Evolutionary conservation across 805 yeast genomes (phyloP).

Genomic region (Deakozyma indianensis): DNA sequence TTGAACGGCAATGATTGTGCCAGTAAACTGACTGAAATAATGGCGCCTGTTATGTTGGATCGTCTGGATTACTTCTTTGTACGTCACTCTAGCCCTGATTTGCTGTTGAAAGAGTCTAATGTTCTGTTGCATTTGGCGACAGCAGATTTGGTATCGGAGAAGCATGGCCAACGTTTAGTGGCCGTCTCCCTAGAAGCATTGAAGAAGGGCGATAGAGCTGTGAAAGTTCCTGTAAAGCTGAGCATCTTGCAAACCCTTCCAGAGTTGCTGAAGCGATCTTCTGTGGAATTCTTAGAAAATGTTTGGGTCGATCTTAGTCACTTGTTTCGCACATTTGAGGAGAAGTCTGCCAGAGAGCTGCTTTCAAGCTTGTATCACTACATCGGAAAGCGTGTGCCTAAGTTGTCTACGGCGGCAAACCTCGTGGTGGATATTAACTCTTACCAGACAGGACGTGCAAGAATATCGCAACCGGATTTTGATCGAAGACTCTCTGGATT

Average conservation of each 20-base stretch:
- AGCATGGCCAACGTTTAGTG: slow-evolving; percentile 24
- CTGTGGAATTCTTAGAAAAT: slow-evolving; percentile 7
- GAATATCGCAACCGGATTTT: slow-evolving; percentile 52
- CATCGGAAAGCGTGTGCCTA: slow-evolving; percentile 38
- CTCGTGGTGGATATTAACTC: slow-evolving; percentile 60
- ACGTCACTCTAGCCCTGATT: slow-evolving; percentile 4
- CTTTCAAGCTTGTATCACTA: slow-evolving; percentile 46
- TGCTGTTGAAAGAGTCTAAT: slow-evolving; percentile 12
- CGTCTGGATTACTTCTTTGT: slow-evolving; percentile 11
- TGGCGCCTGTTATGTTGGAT: slow-evolving; percentile 20
- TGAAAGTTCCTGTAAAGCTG: slow-evolving; percentile 38
- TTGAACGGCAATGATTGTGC: background rate
- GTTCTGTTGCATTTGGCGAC: slow-evolving; percentile 5
- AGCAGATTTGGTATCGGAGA: background rate
- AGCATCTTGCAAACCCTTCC: slow-evolving; percentile 45
- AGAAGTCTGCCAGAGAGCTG: slow-evolving; percentile 44
- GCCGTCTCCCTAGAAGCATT: slow-evolving; percentile 45
- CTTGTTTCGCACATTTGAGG: slow-evolving; percentile 44
- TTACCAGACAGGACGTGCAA: slow-evolving; percentile 43
- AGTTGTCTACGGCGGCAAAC: slow-evolving; percentile 30
- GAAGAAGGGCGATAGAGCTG: slow-evolving; percentile 38
- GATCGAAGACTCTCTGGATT: slow-evolving; percentile 60
- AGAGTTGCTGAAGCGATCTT: slow-evolving; percentile 31
- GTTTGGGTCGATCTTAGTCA: slow-evolving; percentile 37
- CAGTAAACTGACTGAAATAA: slow-evolving; percentile 32